Base-by-base conservation (phyloP, 2,329 filamentous ascomycete genomes). In the Sporothrix brunneoviolacea region DNA sequence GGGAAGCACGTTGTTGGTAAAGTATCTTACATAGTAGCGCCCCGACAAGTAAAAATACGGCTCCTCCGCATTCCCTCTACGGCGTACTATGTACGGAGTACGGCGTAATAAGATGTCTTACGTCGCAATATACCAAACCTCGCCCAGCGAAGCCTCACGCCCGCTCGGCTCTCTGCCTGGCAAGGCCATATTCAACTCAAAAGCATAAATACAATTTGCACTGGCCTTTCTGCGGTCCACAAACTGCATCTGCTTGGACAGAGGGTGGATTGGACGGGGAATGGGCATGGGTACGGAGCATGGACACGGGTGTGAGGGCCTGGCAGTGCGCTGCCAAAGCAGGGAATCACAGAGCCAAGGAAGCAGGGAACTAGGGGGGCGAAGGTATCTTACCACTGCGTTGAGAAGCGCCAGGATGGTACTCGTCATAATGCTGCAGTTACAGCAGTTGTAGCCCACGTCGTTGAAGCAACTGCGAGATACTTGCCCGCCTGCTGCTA, bases 211-310 rank as follows among this genome's bases (percentile, higher is more conserved):
- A n/a, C n/a, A n/a, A 27, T 40, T 30, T 41, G 46, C 44, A 47
- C 44, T 35, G 44, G 24, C 44, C 44, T 39, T 32, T 39, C n/a
- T 38, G 35, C 44, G 35, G 30, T 39, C 44, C 44, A 38, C 44
- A 47, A n/a, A 38, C 33, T 16, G 13, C 24, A 21, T 18, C 22
- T 38, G 22, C 10, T 9, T 38, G 44, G 35, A n/a, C 27, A 47
- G 18, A 38, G 15, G 43, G 18, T 30, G 43, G 8, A 27, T 33
- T 43, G 18, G 27, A 30, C 21, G 30, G n/a, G 32, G 21, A n/a
- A 44, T 27, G 43, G 22, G 33, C 37, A 22, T 50, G 24, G 32
- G 16, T 33, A 19, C 16, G 18, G 22, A 32, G 9, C 28, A 42
- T 24, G 37, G 28, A n/a, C n/a, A n/a, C n/a, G n/a, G n/a, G n/a